These are phyloP conservation scores for Prunus persica DNA, from an alignment of 306 rosid species.

Conservation along the genomic window Prunus_persica_NCBIv2 NC_034014.1:26924001-26924500, in stretches of 20 bases:
- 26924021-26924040: conserved; percentile 69
- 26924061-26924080: conserved; percentile 59
- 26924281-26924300: conserved; percentile 75
- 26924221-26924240: conserved; percentile 81
- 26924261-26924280: conserved; percentile 85
- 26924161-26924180: conserved; percentile 14
- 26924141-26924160: conserved; percentile 3
- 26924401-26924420: background rate
- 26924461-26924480: background rate
- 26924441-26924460: background rate
- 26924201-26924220: conserved; percentile 1
- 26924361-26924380: conserved; percentile 93
- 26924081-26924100: conserved; percentile 62
- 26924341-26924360: conserved; percentile 88
- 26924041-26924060: conserved; percentile 65
- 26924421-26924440: conserved; percentile 59
- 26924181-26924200: conserved; percentile 4
- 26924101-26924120: conserved; percentile 89
- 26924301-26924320: conserved; percentile 71
- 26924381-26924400: conserved; percentile 85
- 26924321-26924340: conserved; percentile 96
- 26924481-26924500: background rate
- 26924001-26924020: conserved; percentile 67
- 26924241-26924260: conserved; percentile 90
- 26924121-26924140: conserved; percentile 9